Conservation (phyloP, 345 rosid genomes). For the Anacardium occidentale region DNA sequence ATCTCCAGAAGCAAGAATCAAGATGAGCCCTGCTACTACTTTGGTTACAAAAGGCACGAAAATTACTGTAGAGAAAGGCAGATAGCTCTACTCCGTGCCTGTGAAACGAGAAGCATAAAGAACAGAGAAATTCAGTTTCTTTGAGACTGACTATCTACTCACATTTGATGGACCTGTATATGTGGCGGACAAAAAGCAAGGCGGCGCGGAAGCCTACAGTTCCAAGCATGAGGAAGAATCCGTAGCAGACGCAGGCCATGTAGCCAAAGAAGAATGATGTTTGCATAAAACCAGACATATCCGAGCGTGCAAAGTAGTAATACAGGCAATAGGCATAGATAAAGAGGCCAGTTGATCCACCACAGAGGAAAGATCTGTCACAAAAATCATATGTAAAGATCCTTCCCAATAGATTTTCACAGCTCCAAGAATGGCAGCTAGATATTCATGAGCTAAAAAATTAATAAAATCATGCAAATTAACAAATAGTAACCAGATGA, state of each 20-base stretch:
- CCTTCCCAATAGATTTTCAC: not conserved
- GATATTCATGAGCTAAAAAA: no score
- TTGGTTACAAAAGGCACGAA: constrained; percentile 15
- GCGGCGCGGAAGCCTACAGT: constrained; percentile 47
- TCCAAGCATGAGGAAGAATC: constrained; percentile 59
- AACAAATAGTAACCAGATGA: no score
- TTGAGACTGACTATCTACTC: constrained; percentile 30
- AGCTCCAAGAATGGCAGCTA: no score
- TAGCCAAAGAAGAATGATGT: constrained; percentile 55
- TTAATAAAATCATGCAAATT: no score
- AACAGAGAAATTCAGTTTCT: not conserved
- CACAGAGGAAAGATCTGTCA: constrained; percentile 49
- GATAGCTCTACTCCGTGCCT: constrained; percentile 18
- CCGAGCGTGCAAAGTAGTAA: constrained; percentile 45
- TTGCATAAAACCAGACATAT: constrained; percentile 58
- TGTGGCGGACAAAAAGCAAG: constrained; percentile 46
- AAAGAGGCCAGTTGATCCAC: constrained; percentile 50
- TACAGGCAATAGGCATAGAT: constrained; percentile 47
- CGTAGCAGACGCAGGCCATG: constrained; percentile 55
- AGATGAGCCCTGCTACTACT: not conserved
- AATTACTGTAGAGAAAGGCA: constrained; percentile 6
- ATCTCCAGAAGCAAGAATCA: not conserved
- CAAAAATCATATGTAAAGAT: not conserved
- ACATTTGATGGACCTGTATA: constrained; percentile 50
- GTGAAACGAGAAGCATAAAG: not conserved